Base-by-base conservation (phyloP, 2,329 filamentous ascomycete species). In the Phialophora macrospora region DNA sequence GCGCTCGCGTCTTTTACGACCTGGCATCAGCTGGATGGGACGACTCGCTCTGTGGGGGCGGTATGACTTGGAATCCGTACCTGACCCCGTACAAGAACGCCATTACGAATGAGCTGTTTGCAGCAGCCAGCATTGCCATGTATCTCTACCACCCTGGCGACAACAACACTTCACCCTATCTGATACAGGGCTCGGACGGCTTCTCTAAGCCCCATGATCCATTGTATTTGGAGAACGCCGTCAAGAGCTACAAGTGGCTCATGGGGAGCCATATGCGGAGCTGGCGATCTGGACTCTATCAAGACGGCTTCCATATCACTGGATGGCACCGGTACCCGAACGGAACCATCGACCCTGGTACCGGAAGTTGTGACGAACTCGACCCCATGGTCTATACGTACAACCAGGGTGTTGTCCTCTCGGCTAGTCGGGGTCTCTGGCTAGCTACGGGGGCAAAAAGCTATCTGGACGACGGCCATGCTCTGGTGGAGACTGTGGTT, bases 341-440 rank as follows among this genome's bases (percentile, higher is more conserved):
- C 34, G 79, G 81, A 28, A 84, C 87, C 63, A 79, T 80, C 6
- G 83, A 84, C 65, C 83, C 82, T 28, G 87, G 88, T 57, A 92
- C 90, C 63, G 88, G 86, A 0, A 83, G 86, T 68, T 97, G 94
- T 76, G 91, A 97, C 74, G 77, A 86, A 57, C 86, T 93, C 56
- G 91, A 97, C 76, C 87, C 93, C 71, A 94, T 93, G 88, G 90
- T 97, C 8, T 97, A 93, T 77, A 96, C 93, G 0, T 97, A 98
- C 80, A 98, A 98, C 78, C 94, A 98, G 77, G 94, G 93, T 24
- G 92, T 97, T 3, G 74, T 98, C 0, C 84, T 97, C 24, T 93
- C 91, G 4, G 93, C 92, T 12, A 86, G 92, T 62, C 86, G 91
- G 38, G 90, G 89, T 1, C 83, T 97, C 0, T 97, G 90, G 87